Percentiles rank a stretch among this genome's conserved stretches.
These are phyloP conservation scores for Cochlearia excelsa DNA, from an alignment of 345 rosid species.

Conservation along the genomic window DNA sequence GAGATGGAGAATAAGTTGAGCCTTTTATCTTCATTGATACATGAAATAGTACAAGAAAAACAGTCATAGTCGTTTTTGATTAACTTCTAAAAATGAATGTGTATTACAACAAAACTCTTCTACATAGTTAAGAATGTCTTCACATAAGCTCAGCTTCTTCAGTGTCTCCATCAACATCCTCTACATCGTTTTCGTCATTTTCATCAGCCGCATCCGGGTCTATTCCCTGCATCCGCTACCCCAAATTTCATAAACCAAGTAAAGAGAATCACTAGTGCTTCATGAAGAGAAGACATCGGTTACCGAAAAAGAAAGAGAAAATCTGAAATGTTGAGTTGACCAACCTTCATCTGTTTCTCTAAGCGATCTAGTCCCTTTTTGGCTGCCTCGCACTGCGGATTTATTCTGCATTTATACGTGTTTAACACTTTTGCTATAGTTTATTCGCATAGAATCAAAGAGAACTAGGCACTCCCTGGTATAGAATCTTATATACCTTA, in stretches of 20 bases:
- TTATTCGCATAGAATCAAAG: background rate
- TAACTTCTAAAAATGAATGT: too few relatives aligned
- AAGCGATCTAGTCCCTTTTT: constrained; percentile 92
- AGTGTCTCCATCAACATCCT: constrained; percentile 90
- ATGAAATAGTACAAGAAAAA: too few relatives aligned
- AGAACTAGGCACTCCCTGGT: background rate
- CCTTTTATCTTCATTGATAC: too few relatives aligned
- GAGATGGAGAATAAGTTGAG: too few relatives aligned
- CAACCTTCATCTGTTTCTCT: constrained; percentile 98
- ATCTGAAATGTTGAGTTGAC: constrained; percentile 13
- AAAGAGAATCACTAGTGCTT: background rate
- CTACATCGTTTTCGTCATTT: constrained; percentile 91
- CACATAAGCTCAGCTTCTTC: constrained; percentile 89
- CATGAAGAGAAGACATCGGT: background rate
- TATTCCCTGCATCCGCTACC: constrained; percentile 62
- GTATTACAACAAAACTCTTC: background rate
- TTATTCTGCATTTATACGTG: constrained; percentile 58
- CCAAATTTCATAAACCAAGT: constrained; percentile 3
- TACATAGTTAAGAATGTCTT: constrained; percentile 11
- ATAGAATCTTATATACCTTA: constrained; percentile 47
- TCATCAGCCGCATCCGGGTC: constrained; percentile 99
- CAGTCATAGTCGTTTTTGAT: too few relatives aligned
- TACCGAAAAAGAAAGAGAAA: background rate
- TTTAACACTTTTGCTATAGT: background rate
- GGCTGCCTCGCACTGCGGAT: constrained; percentile 84